These are phyloP conservation scores for Xerocomus amazonicus DNA, from an alignment of 1,284 basidiomycete genomes.

Conservation along the genomic window DNA sequence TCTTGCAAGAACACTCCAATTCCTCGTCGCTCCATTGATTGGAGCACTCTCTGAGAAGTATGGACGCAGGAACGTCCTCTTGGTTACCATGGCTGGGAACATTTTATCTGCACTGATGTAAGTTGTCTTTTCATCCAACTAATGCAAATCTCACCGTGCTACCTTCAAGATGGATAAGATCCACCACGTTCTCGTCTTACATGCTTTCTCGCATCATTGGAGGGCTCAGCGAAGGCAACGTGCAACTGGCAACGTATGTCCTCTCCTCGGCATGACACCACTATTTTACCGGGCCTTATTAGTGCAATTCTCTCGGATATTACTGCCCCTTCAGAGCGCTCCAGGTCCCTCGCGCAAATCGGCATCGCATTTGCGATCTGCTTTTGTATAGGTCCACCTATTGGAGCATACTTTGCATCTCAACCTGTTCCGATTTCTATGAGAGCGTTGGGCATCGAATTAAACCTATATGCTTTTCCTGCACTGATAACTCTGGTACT, in stretches of 20 bases:
- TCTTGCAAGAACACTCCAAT: constrained; percentile 35
- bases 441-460: constrained; percentile 56
- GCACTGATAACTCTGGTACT: constrained; percentile 75
- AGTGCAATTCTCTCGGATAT: constrained; percentile 90
- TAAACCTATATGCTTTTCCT: constrained; percentile 85
- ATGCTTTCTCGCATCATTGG: constrained; percentile 86
- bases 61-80: constrained; percentile 77
- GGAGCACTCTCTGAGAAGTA: constrained; percentile 81
- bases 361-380: constrained; percentile 93
- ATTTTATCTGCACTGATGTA: constrained; percentile 79
- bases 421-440: constrained; percentile 58
- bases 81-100: constrained; percentile 89
- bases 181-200: constrained; percentile 83
- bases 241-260: constrained; percentile 74
- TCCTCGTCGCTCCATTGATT: constrained; percentile 76
- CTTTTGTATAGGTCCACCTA: constrained; percentile 83
- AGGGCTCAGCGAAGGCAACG: constrained; percentile 85
- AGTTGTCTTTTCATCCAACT: constrained; percentile 27
- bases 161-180: constrained; percentile 72
- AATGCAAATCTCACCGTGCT: not conserved
- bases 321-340: constrained; percentile 70
- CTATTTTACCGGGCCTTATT: constrained; percentile 1
- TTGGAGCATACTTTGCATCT: constrained; percentile 79
- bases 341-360: constrained; percentile 83
- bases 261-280: not conserved